Conservation (phyloP, 2,329 filamentous ascomycete genomes). For the Xylaria hypoxylon region DNA sequence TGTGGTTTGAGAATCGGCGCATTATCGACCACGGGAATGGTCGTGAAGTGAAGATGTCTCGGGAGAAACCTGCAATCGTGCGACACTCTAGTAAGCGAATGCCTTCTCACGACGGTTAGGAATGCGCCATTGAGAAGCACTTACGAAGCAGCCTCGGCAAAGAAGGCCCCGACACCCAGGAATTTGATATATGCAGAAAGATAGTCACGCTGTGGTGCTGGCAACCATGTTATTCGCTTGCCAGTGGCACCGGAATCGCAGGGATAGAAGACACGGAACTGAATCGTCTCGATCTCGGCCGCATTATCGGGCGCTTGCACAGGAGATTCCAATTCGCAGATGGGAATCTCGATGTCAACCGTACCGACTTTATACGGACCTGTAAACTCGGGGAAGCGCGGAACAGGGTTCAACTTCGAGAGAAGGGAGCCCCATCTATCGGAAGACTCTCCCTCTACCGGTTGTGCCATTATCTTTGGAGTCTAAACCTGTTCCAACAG, state of each 20-base stretch:
- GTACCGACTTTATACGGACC: slow-evolving; percentile 84
- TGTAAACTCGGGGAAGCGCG: slow-evolving; percentile 78
- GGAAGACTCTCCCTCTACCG: slow-evolving; percentile 39
- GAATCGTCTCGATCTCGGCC: slow-evolving; percentile 74
- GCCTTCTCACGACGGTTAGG: slow-evolving; percentile 1
- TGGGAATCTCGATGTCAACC: slow-evolving; percentile 82
- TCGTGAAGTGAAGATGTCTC: slow-evolving; percentile 77
- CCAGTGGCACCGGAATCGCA: slow-evolving; percentile 64
- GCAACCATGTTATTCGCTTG: slow-evolving; percentile 79
- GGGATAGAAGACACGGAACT: slow-evolving; percentile 87
- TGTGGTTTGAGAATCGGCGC: slow-evolving; percentile 69
- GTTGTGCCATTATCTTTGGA: slow-evolving; percentile 40
- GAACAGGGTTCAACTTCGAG: slow-evolving; percentile 74
- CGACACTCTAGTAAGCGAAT: slow-evolving; percentile 24
- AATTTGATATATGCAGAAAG: slow-evolving; percentile 82
- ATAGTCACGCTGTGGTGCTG: slow-evolving; percentile 78
- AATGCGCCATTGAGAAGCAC: slow-evolving; percentile 45
- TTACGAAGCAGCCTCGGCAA: slow-evolving; percentile 71
- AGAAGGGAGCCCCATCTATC: slow-evolving; percentile 61
- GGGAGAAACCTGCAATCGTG: slow-evolving; percentile 67
- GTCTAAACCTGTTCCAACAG: background rate
- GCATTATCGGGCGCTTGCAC: slow-evolving; percentile 65
- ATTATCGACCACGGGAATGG: slow-evolving; percentile 79
- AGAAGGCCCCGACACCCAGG: slow-evolving; percentile 70
- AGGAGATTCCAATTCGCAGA: slow-evolving; percentile 67